Evolutionary conservation across 1,284 basidiomycete species (phyloP).

Genomic region (Cutaneotrichosporon cutaneum): DNA sequence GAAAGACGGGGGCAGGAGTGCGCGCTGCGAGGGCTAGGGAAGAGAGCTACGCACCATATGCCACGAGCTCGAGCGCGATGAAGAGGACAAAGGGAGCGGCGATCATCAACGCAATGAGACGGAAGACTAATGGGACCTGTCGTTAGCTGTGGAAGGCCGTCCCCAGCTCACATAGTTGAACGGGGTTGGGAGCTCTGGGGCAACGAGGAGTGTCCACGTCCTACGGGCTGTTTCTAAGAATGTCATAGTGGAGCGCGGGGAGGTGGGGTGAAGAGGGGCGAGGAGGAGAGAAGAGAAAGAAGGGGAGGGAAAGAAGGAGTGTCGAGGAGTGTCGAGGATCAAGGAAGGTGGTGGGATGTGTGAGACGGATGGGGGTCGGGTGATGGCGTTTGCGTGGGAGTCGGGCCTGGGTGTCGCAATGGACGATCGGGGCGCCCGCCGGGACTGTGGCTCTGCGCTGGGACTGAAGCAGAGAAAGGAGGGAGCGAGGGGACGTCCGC

Average conservation of each 20-base stretch:
- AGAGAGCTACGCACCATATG: constrained; percentile 31
- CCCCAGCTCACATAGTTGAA: constrained; percentile 21
- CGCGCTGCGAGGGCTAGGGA: too few species aligned
- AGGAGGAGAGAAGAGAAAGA: neutral
- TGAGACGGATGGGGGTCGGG: neutral
- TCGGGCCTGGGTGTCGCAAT: neutral
- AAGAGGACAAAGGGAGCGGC: constrained; percentile 37
- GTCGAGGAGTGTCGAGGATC: neutral
- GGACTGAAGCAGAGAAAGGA: neutral
- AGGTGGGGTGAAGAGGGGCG: neutral
- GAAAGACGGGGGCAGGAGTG: too few species aligned
- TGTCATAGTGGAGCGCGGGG: constrained; percentile 12
- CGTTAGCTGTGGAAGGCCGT: neutral
- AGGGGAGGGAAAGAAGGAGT: neutral
- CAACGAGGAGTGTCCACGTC: constrained; percentile 13
- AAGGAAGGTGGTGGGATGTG: neutral
- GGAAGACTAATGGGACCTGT: constrained; percentile 37
- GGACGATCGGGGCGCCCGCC: neutral
- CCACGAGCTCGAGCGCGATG: constrained; percentile 39
- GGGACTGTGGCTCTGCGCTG: neutral
- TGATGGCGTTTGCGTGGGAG: neutral
- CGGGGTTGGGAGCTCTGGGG: constrained; percentile 20
- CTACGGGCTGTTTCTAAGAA: constrained; percentile 5
- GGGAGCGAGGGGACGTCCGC: neutral
- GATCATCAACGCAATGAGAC: constrained; percentile 30